Conservation (phyloP, 306 rosid species). For the Glycine soja region DNA sequence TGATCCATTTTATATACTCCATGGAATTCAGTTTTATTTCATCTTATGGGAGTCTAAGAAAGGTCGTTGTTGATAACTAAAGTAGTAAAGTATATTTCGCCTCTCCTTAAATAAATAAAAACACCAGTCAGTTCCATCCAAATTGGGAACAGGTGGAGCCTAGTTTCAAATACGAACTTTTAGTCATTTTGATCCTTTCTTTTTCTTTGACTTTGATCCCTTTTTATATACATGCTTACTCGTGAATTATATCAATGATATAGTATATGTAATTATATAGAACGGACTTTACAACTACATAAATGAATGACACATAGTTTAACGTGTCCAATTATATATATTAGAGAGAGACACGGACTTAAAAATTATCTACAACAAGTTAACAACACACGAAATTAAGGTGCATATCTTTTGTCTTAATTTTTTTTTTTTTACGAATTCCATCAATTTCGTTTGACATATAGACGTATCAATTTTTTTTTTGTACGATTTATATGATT, state of each 20-base stretch:
- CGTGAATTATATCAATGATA: not conserved
- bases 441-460: not conserved
- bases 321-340: slow-evolving; percentile 10
- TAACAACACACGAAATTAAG: not conserved
- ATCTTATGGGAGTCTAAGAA: slow-evolving; percentile 4
- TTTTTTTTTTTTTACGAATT: not conserved
- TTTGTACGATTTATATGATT: not conserved
- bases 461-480: not conserved
- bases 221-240: not conserved
- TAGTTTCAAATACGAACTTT: not conserved
- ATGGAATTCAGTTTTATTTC: not conserved
- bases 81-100: not conserved
- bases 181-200: slow-evolving; percentile 6
- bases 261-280: not conserved
- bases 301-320: slow-evolving; percentile 1
- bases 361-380: slow-evolving; percentile 13
- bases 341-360: slow-evolving; percentile 11
- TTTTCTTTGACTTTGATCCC: not conserved
- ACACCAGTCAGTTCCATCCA: not conserved
- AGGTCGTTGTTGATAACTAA: not conserved
- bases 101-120: not conserved
- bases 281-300: slow-evolving; percentile 7
- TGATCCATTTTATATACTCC: not conserved
- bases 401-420: not conserved
- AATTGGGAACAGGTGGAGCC: slow-evolving; percentile 14